A percentile compares a stretch with the other conserved stretches of the same genome.
Conservation (phyloP, 2,329 filamentous ascomycete genomes). For the Basipetospora sp. region DNA sequence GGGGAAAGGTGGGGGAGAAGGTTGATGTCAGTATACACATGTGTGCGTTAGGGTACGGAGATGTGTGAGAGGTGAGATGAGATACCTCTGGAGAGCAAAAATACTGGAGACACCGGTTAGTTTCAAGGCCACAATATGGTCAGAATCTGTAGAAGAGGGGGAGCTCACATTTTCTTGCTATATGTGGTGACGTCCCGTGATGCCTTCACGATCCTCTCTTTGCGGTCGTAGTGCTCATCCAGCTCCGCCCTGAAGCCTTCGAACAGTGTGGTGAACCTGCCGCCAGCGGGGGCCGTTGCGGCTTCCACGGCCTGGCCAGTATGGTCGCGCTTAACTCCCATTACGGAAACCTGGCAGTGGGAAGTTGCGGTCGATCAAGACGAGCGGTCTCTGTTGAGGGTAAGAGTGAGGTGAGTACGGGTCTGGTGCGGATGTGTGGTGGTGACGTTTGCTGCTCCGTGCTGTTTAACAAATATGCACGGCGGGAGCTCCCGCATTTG, state of each 20-base stretch:
- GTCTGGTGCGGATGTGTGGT: no score
- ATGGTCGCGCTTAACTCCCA: slow-evolving; percentile 38
- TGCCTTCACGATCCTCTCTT: slow-evolving; percentile 78
- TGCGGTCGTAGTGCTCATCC: slow-evolving; percentile 85
- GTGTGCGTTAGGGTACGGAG: no score
- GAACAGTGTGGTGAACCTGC: slow-evolving; percentile 58
- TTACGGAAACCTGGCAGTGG: no score
- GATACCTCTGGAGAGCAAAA: slow-evolving; percentile 25
- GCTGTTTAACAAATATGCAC: no score
- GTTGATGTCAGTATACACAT: not conserved
- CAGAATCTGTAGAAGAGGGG: not conserved
- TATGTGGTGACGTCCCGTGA: slow-evolving; percentile 83
- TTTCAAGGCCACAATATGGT: not conserved
- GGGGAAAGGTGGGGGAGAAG: not conserved
- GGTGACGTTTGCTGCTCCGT: no score
- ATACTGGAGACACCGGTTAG: slow-evolving; percentile 15
- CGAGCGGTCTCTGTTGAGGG: no score
- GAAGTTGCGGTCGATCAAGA: no score
- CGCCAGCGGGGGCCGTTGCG: slow-evolving; percentile 12
- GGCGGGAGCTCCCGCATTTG: no score
- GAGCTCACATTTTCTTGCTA: slow-evolving; percentile 83
- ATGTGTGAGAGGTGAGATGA: no score
- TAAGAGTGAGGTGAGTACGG: no score
- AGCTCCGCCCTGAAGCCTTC: slow-evolving; percentile 72
- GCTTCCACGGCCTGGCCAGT: slow-evolving; percentile 29